phyloP scores from a whole-genome alignment of 2,329 filamentous ascomycete species.

The Exophiala mesophila region DNA sequence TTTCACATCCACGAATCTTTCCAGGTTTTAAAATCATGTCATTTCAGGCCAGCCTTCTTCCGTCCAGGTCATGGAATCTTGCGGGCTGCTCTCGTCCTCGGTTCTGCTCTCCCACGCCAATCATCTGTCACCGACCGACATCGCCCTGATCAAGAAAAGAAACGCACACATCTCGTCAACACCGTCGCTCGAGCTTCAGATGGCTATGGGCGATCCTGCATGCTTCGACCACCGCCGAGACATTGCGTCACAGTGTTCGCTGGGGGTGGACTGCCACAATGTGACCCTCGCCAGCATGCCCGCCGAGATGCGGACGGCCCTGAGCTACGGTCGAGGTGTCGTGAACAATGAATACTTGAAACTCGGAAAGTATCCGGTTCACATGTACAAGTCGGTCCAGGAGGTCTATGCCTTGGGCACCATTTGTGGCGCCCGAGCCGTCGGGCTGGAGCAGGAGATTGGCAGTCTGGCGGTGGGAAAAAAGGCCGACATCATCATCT shows the following conservation, averaged over 20 bases:
- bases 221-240: conserved; percentile 28
- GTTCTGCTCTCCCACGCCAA: conserved; percentile 41
- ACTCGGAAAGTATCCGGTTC: conserved; percentile 24
- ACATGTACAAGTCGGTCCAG: conserved; percentile 33
- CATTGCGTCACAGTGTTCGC: conserved; percentile 19
- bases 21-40: too few species aligned
- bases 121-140: conserved; percentile 23
- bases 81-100: conserved; percentile 36
- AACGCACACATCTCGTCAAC: conserved; percentile 38
- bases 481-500: conserved; percentile 46
- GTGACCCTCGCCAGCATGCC: conserved; percentile 28
- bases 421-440: conserved; percentile 41
- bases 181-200: conserved; percentile 48
- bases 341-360: conserved; percentile 29
- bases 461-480: conserved; percentile 44
- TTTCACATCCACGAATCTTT: too few species aligned
- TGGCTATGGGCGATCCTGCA: conserved; percentile 38
- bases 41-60: conserved; percentile 1
- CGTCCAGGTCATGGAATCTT: conserved; percentile 20
- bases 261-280: conserved; percentile 32
- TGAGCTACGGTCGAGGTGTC: conserved; percentile 28
- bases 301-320: conserved; percentile 27
- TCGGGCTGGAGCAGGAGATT: conserved; percentile 39
- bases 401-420: conserved; percentile 48
- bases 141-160: conserved; percentile 18